phyloP scores from a whole-genome alignment of 352 stramenopile species.

The Blastocystis hominis region DNA sequence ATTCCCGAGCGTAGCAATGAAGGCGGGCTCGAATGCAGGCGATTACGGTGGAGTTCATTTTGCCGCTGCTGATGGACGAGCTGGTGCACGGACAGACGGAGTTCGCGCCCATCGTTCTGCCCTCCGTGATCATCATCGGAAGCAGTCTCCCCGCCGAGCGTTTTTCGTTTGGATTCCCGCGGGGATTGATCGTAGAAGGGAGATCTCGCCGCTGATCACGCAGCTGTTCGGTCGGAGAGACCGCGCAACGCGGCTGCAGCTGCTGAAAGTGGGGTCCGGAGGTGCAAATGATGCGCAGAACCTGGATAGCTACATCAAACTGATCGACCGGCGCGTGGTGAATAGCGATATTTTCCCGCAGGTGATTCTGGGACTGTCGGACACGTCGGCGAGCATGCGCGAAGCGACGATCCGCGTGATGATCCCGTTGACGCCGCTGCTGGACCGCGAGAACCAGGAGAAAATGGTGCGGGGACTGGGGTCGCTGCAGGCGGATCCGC shows the following conservation, averaged over 20 bases:
- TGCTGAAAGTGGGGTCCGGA: neutral
- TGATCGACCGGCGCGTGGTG: constrained; percentile 34
- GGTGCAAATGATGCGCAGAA: neutral
- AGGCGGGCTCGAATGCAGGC: neutral
- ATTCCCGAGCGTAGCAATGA: neutral
- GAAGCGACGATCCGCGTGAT: constrained; percentile 52
- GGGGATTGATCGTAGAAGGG: neutral
- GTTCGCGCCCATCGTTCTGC: constrained; percentile 40
- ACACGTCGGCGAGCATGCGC: constrained; percentile 47
- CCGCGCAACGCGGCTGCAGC: constrained; percentile 40
- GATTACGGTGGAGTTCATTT: constrained; percentile 54
- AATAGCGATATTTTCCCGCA: constrained; percentile 47
- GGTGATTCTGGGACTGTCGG: constrained; percentile 4
- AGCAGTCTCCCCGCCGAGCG: constrained; percentile 1
- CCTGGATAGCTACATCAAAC: constrained; percentile 50
- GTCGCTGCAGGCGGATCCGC: constrained; percentile 37
- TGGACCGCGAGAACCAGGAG: neutral
- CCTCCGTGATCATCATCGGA: constrained; percentile 44
- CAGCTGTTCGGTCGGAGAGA: constrained; percentile 47
- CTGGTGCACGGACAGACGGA: constrained; percentile 51
- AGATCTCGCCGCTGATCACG: constrained; percentile 45
- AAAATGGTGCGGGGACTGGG: constrained; percentile 23
- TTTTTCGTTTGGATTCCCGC: neutral
- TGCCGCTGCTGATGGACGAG: constrained; percentile 52
- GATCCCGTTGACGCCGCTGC: constrained; percentile 8